Base-by-base conservation (phyloP, 805 yeast genomes). In the Blastobotrys muscicola region DNA sequence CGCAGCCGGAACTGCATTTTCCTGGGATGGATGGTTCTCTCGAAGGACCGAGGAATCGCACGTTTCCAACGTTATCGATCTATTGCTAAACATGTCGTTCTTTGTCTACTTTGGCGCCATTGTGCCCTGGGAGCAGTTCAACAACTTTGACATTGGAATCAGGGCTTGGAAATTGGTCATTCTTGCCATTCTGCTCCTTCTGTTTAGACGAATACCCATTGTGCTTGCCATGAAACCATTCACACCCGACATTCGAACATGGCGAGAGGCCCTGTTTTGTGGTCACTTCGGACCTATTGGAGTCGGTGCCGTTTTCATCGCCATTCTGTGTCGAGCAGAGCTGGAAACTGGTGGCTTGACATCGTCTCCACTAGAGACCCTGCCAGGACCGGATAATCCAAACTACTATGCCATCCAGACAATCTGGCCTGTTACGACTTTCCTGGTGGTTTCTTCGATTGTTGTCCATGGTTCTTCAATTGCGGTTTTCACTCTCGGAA, bases 251-350 rank as follows among this genome's bases (percentile, higher is more conserved):
- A 75, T 87, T 33, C 80, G 85, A 54, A 75, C 85, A 8, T 87
- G 96, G 95, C 76, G 95, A 60, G 97, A 87, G 61, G 96, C 96
- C 0, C 59, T 87, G 2, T 89, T 89, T 61, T 85, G 94, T 60
- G 96, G 96, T 14, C 95, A 87, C 65, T 87, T 89, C 62, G 97
- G 97, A 12, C 96, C 97, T 1, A 85, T 89, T 57, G 97, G 97
- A 39, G 96, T 87, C 15, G 95, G 96, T 45, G 95, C 95, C 1
- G 70, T 87, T 6, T 86, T 84, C 62, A 90, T 92, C 35, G 80
- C 85, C 4, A 79, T 87, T 40, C 67, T 86, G 49, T 85, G 94
- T 0, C 74, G 90, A 48, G 75, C 78, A 8, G 82, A 80, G 48
- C 64, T 83, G 42, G 94, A 85, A 56, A 67, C 73, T 15, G 65